phyloP scores from a whole-genome alignment of 73 alveolate species.

The Urostyla sp. region DNA sequence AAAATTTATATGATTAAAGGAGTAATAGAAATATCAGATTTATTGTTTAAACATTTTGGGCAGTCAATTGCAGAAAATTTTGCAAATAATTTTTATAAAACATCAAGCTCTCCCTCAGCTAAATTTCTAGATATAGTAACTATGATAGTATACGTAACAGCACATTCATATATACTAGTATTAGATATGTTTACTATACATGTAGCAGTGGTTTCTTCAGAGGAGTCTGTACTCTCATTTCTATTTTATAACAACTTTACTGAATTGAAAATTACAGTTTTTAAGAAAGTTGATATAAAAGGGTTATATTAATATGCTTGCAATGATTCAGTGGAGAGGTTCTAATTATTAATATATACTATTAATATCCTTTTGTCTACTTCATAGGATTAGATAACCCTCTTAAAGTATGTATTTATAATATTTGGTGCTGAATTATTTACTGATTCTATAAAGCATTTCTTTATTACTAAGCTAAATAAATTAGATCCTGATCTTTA shows the following conservation, averaged over 20 bases:
- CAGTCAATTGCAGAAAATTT: conserved; percentile 40
- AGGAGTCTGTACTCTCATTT: conserved; percentile 53
- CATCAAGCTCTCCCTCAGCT: not conserved
- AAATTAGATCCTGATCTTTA: conserved; percentile 5
- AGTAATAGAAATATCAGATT: conserved; percentile 45
- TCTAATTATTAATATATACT: conserved; percentile 21
- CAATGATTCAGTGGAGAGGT: conserved; percentile 60
- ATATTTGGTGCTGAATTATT: conserved; percentile 29
- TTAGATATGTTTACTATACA: conserved; percentile 60
- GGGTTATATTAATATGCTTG: conserved; percentile 24
- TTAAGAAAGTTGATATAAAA: conserved; percentile 58
- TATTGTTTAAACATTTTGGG: conserved; percentile 35
- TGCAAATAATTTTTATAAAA: conserved; percentile 30
- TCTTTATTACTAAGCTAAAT: conserved; percentile 53
- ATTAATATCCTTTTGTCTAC: conserved; percentile 39
- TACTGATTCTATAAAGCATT: conserved; percentile 64
- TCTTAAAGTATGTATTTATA: not conserved
- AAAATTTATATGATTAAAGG: conserved; percentile 59
- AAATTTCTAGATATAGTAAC: not conserved
- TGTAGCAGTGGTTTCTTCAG: conserved; percentile 45
- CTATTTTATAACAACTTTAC: conserved; percentile 55
- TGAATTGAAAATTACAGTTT: conserved; percentile 65
- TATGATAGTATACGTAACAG: conserved; percentile 11
- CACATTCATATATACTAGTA: conserved; percentile 51
- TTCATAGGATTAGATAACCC: not conserved